phyloP scores from a whole-genome alignment of 306 rosid genomes.

The Phaseolus lunatus region DNA sequence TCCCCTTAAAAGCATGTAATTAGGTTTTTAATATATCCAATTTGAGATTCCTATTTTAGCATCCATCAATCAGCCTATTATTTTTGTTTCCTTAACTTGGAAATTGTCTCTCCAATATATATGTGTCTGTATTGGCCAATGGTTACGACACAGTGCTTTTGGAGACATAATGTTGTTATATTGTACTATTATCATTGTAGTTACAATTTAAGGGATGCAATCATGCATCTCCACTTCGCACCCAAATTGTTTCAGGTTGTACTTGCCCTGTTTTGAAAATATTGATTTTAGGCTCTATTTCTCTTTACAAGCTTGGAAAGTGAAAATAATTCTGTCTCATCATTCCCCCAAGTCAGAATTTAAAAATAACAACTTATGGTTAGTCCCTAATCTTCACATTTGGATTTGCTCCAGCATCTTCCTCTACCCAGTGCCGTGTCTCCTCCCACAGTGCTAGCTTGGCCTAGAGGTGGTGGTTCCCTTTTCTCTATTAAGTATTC shows the following conservation, averaged over 20 bases:
- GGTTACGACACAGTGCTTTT: background rate
- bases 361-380: background rate
- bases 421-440: background rate
- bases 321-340: background rate
- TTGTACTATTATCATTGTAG: background rate
- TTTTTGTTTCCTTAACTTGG: conserved; percentile 31
- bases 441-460: background rate
- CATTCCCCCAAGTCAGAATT: background rate
- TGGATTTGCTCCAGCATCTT: background rate
- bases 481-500: background rate
- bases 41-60: conserved; percentile 8
- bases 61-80: conserved; percentile 4
- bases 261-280: background rate
- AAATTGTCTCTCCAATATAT: background rate
- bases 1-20: background rate
- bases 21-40: conserved; percentile 21
- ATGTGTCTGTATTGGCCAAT: background rate
- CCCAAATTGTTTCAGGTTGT: background rate
- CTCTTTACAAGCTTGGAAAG: background rate
- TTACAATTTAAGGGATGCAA: background rate
- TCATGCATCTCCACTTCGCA: background rate
- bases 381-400: background rate
- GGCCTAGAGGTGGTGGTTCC: background rate
- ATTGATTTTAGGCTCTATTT: background rate
- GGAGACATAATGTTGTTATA: background rate